Evolutionary conservation across 2,329 filamentous ascomycete genomes (phyloP), one percentile per base, ranked within the genome.

Genomic region (Ophiostoma piceae): DNA sequence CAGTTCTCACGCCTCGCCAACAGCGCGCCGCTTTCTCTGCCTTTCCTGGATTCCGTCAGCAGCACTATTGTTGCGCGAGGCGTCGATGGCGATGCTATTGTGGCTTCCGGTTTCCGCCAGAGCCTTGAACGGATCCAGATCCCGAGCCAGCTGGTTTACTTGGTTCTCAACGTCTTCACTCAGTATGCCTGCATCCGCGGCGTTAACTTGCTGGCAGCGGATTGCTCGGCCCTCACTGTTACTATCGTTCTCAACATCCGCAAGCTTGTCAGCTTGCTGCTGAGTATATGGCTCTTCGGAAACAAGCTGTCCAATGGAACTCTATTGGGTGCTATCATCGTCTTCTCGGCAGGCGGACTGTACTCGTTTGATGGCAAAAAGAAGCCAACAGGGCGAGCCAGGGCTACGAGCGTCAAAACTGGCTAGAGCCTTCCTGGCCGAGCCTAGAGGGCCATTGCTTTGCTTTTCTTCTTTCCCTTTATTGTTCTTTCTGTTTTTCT

Each of bases 181-280:
- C 95, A 99, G 79, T 92, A 97, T 76, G 87, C 93, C 32, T 99
- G 95, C 79, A 98, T 99, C 73, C 91, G 94, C 2, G 95, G 95
- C 1, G 95, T 99, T 70, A 98, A 98, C 75, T 85, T 97, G n/a
- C 84, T 99, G 4, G 94, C 92, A 1, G 92, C 94, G 0, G 90
- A 90, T 69, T 92, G 92, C 3, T 94, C 94, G 3, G 96, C 95
- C 0, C 84, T 99, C 69, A 98, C 95, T 0, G 95, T 99, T 32
- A 97, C 94, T 1, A 96, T 99, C 75, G 93, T 98, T 66, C 84
- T 99, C 71, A 99, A 98, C 78, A 91, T 99, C 71, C 87, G 95
- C 74, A 99, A 99, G 80, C 83, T 99, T 26, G 90, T 97, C 69
- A 97, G 94, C 75, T 85, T 98, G 72, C 82, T 98, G 72, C 79